Evolutionary conservation across 1,139 yeast species (phyloP).

Genomic region (Scheffersomyces insectosa): DNA sequence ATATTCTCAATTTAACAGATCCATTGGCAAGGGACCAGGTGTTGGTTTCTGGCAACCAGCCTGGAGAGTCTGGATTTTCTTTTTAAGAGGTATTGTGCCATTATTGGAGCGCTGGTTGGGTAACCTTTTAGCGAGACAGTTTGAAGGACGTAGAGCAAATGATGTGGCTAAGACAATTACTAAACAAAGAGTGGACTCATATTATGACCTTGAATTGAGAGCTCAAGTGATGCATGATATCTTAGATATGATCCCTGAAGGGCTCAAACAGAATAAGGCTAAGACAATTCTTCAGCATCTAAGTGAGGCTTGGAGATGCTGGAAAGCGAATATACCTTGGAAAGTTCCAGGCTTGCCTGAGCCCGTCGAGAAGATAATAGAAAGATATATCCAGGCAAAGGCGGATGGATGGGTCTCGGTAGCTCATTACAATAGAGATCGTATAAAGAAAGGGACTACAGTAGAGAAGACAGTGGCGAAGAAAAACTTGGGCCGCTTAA

Average conservation of each 20-base stretch:
- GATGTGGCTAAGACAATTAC: constrained; percentile 93
- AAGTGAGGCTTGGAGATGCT: constrained; percentile 98
- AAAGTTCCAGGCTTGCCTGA: constrained; percentile 95
- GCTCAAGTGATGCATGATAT: constrained; percentile 96
- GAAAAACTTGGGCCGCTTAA: constrained; percentile 87
- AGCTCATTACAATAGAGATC: constrained; percentile 88
- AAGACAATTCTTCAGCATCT: constrained; percentile 88
- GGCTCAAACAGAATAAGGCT: constrained; percentile 83
- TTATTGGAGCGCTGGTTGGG: constrained; percentile 93
- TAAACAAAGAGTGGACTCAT: constrained; percentile 92
- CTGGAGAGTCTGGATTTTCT: constrained; percentile 96
- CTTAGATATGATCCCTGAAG: constrained; percentile 95
- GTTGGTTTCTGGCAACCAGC: constrained; percentile 99
- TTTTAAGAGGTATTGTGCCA: constrained; percentile 92
- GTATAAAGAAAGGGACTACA: constrained; percentile 83
- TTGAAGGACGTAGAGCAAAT: constrained; percentile 92
- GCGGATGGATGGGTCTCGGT: constrained; percentile 97
- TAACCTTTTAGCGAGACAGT: constrained; percentile 85
- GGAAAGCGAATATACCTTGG: constrained; percentile 99
- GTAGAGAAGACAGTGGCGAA: constrained; percentile 94
- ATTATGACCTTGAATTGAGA: constrained; percentile 88
- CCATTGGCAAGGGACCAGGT: constrained; percentile 97
- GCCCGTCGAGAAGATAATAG: constrained; percentile 83
- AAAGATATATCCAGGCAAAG: constrained; percentile 87
- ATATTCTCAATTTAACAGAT: constrained; percentile 74